Percentiles rank a stretch among this genome's conserved stretches.
Conservation (phyloP, 441 rosid species). For the Erysimum cheiri region DNA sequence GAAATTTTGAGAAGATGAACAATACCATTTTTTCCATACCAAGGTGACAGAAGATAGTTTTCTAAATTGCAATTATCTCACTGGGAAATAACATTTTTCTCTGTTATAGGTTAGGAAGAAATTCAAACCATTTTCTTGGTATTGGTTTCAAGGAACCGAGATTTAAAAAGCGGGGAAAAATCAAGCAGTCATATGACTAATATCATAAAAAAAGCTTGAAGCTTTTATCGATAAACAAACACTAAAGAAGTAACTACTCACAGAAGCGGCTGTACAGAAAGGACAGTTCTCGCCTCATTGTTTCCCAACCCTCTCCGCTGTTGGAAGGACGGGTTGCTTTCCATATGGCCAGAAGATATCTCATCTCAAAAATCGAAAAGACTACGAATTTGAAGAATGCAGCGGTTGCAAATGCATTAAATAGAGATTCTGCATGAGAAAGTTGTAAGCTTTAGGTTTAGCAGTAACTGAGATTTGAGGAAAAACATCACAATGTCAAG, state of each 20-base stretch:
- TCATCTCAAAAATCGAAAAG: slow-evolving; percentile 98
- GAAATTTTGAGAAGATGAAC: slow-evolving; percentile 7
- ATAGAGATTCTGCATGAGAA: slow-evolving; percentile 80
- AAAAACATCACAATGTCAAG: slow-evolving; percentile 27
- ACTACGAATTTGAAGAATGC: slow-evolving; percentile 98
- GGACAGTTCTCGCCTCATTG: slow-evolving; percentile 94
- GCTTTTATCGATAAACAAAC: slow-evolving; percentile 26
- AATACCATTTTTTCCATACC: neutral
- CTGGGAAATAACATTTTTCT: neutral
- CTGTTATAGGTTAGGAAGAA: slow-evolving; percentile 4
- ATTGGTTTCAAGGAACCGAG: slow-evolving; percentile 9
- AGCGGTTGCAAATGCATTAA: slow-evolving; percentile 98
- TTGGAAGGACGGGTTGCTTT: slow-evolving; percentile 91
- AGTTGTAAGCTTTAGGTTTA: slow-evolving; percentile 24
- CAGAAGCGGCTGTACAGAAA: slow-evolving; percentile 98
- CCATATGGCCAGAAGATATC: slow-evolving; percentile 98
- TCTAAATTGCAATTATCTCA: neutral
- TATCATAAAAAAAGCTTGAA: slow-evolving; percentile 26
- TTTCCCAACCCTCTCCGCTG: slow-evolving; percentile 97
- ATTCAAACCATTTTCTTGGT: slow-evolving; percentile 23
- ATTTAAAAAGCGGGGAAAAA: neutral
- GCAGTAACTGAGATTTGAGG: slow-evolving; percentile 26
- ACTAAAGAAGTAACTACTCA: slow-evolving; percentile 52
- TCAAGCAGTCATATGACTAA: slow-evolving; percentile 8
- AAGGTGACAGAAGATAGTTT: neutral